Evolutionary conservation across 164 flowering plant species (phyloP).

Genomic region (Platanus orientalis): DNA sequence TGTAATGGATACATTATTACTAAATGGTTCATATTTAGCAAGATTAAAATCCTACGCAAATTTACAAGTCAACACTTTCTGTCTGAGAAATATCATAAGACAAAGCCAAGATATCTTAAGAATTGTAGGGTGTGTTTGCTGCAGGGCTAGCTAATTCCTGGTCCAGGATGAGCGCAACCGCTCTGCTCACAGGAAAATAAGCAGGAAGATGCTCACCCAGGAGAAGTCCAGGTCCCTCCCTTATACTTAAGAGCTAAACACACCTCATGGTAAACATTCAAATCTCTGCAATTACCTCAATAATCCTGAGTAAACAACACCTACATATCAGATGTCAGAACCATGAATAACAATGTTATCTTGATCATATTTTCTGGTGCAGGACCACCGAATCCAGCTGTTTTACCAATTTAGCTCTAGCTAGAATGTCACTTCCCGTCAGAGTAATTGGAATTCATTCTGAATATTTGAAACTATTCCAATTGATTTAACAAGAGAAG

Average conservation of each 20-base stretch:
- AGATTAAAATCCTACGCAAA: too few relatives aligned
- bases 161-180: not conserved
- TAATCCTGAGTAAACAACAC: too few relatives aligned
- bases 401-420: not conserved
- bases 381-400: too few relatives aligned
- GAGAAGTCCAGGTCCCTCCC: not conserved
- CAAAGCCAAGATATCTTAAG: not conserved
- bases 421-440: not conserved
- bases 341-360: too few relatives aligned
- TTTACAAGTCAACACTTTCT: too few relatives aligned
- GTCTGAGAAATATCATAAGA: not conserved
- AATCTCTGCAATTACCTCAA: too few relatives aligned
- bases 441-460: not conserved
- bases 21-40: too few relatives aligned
- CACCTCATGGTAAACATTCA: too few relatives aligned
- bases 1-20: not conserved
- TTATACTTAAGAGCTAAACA: not conserved
- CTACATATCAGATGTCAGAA: too few relatives aligned
- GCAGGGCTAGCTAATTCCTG: too few relatives aligned
- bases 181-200: not conserved
- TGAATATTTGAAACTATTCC: too few relatives aligned
- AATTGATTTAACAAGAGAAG: not conserved
- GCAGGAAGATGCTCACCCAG: not conserved
- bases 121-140: not conserved
- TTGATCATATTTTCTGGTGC: too few relatives aligned